A percentile compares a stretch with the other conserved stretches of the same genome.
Conservation (phyloP, 2,329 filamentous ascomycete genomes). For the Orbilia oligospora region DNA sequence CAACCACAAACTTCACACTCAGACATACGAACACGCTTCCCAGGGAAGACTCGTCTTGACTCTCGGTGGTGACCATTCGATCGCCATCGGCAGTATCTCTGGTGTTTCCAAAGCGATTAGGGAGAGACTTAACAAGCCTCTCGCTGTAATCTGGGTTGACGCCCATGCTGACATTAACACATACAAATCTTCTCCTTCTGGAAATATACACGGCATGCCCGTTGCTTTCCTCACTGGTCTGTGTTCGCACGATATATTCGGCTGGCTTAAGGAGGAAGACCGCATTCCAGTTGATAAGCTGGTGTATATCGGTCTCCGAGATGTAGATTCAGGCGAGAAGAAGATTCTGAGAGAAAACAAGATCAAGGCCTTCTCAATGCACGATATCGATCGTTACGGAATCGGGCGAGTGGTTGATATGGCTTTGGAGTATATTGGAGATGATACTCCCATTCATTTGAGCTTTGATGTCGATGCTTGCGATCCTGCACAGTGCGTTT, state of each 20-base stretch:
- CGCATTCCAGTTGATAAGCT: constrained; percentile 82
- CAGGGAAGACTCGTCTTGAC: constrained; percentile 90
- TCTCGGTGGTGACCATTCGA: constrained; percentile 94
- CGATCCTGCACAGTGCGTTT: constrained; percentile 79
- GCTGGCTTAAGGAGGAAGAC: constrained; percentile 85
- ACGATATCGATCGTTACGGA: constrained; percentile 94
- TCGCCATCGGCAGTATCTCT: constrained; percentile 92
- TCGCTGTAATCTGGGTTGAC: constrained; percentile 98
- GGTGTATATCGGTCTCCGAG: constrained; percentile 95
- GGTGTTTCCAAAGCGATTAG: constrained; percentile 88
- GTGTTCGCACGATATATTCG: constrained; percentile 82
- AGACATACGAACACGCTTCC: constrained; percentile 88
- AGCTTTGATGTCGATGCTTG: constrained; percentile 97
- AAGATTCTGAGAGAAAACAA: constrained; percentile 86
- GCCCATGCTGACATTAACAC: constrained; percentile 98
- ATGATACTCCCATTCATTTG: constrained; percentile 94
- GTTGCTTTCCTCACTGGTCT: constrained; percentile 91
- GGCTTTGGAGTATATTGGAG: constrained; percentile 95
- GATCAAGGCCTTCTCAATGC: constrained; percentile 98
- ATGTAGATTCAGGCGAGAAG: constrained; percentile 96
- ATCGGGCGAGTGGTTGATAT: constrained; percentile 98
- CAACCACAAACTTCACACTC: constrained; percentile 81
- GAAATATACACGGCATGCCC: constrained; percentile 98
- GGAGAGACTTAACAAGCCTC: constrained; percentile 84
- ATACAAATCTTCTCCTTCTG: constrained; percentile 87